A percentile compares a stretch with the other conserved stretches of the same genome.
These are phyloP conservation scores for Trichoderma pleuroti DNA, from an alignment of 2,329 filamentous ascomycete genomes.

Conservation along the genomic window DNA sequence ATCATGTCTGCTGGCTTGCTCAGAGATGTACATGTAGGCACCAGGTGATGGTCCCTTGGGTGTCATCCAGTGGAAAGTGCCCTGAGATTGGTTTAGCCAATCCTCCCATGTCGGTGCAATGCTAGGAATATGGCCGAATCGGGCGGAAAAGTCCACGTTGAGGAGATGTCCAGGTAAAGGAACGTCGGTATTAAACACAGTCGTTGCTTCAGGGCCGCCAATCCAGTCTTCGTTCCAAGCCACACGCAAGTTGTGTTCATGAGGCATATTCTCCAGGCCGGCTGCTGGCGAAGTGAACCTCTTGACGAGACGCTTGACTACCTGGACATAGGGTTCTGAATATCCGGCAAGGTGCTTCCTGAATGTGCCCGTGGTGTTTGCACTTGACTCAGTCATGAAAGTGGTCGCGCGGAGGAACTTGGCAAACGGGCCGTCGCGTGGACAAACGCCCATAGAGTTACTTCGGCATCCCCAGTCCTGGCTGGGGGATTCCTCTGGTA, in stretches of 20 bases:
- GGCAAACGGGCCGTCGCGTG: conserved; percentile 20
- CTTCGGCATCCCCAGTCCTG: neutral
- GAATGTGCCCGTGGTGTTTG: conserved; percentile 37
- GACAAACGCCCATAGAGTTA: neutral
- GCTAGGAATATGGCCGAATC: neutral
- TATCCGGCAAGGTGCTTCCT: conserved; percentile 33
- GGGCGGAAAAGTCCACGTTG: neutral
- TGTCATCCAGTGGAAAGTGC: conserved; percentile 27
- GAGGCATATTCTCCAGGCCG: conserved; percentile 25
- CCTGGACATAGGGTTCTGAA: conserved; percentile 33
- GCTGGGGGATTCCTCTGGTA: neutral
- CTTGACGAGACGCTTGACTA: conserved; percentile 40
- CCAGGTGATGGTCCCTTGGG: conserved; percentile 24
- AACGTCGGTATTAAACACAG: neutral
- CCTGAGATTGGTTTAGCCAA: neutral
- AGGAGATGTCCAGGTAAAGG: neutral
- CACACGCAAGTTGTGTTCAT: conserved; percentile 24
- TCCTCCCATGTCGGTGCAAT: neutral
- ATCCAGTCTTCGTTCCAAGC: conserved; percentile 26
- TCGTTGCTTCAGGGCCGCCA: conserved; percentile 26
- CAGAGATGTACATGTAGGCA: conserved; percentile 21
- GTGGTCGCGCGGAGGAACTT: conserved; percentile 35
- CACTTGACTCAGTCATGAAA: conserved; percentile 38
- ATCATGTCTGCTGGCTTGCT: conserved; percentile 15
- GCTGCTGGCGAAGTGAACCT: conserved; percentile 35